Evolutionary conservation across 352 stramenopile species (phyloP).

Genomic region (Globisporangium okanoganense): DNA sequence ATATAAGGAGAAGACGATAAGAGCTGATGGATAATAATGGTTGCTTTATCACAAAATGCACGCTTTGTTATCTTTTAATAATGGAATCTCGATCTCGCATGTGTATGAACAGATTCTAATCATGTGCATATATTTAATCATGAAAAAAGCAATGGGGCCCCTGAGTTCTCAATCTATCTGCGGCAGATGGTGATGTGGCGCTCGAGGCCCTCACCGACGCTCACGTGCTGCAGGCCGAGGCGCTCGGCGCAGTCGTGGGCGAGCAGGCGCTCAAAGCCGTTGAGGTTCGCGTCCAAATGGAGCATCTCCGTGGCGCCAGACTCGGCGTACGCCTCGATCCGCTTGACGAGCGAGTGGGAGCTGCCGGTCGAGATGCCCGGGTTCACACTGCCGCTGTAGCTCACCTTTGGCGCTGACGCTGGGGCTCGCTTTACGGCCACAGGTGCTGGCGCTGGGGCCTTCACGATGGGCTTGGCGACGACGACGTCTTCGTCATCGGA

Average conservation of each 20-base stretch:
- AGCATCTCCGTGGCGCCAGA: constrained; percentile 42
- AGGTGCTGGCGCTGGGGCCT: constrained; percentile 11
- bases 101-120: not conserved
- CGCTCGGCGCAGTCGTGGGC: constrained; percentile 81
- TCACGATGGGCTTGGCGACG: not conserved
- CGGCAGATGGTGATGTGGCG: constrained; percentile 70
- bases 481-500: constrained; percentile 18
- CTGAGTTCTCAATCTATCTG: not conserved
- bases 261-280: constrained; percentile 78
- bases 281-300: constrained; percentile 72
- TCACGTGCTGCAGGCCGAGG: constrained; percentile 69
- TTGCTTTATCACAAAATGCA: not conserved
- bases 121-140: constrained; percentile 8
- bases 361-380: constrained; percentile 56
- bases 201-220: constrained; percentile 61
- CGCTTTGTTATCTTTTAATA: not conserved
- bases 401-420: constrained; percentile 10
- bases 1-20: constrained; percentile 1
- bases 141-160: not conserved
- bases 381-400: constrained; percentile 10
- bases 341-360: constrained; percentile 80
- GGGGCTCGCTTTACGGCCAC: too few relatives aligned
- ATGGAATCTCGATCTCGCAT: not conserved
- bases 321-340: constrained; percentile 67
- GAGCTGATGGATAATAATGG: not conserved